phyloP scores from a whole-genome alignment of 2,329 filamentous ascomycete genomes.

The Orbilia quercus region DNA sequence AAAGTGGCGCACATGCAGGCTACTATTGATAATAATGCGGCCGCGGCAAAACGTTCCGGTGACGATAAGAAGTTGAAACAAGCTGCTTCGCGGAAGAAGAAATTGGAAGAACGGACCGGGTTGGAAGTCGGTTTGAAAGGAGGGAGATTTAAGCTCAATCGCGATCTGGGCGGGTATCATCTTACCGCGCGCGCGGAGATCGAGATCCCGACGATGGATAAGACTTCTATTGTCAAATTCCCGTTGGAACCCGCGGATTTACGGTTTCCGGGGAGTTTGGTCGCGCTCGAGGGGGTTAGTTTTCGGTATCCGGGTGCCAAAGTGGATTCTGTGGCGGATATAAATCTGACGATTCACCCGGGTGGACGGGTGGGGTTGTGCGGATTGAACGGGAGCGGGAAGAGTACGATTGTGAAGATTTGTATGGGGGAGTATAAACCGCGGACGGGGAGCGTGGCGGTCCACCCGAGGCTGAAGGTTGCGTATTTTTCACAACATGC shows the following conservation, averaged over 20 bases:
- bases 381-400: conserved; percentile 83
- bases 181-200: conserved; percentile 73
- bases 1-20: conserved; percentile 84
- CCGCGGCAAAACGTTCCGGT: conserved; percentile 78
- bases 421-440: conserved; percentile 71
- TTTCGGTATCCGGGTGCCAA: conserved; percentile 71
- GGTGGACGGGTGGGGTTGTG: conserved; percentile 80
- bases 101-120: conserved; percentile 83
- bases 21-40: conserved; percentile 78
- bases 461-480: conserved; percentile 75
- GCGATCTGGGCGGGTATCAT: conserved; percentile 75
- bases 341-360: conserved; percentile 76
- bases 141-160: conserved; percentile 81
- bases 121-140: conserved; percentile 78
- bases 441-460: conserved; percentile 71
- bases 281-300: conserved; percentile 76
- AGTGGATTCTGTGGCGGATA: conserved; percentile 69
- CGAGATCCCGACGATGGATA: conserved; percentile 74
- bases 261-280: conserved; percentile 77
- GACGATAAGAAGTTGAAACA: conserved; percentile 89
- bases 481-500: conserved; percentile 85
- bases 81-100: conserved; percentile 85
- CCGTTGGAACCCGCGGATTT: conserved; percentile 71
- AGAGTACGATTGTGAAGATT: conserved; percentile 80
- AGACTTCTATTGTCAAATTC: conserved; percentile 65